A percentile compares a stretch with the other conserved stretches of the same genome.
phyloP scores from a whole-genome alignment of 371 early-diverging fungal species.

The Hamiltosporidium magnivora region DNA sequence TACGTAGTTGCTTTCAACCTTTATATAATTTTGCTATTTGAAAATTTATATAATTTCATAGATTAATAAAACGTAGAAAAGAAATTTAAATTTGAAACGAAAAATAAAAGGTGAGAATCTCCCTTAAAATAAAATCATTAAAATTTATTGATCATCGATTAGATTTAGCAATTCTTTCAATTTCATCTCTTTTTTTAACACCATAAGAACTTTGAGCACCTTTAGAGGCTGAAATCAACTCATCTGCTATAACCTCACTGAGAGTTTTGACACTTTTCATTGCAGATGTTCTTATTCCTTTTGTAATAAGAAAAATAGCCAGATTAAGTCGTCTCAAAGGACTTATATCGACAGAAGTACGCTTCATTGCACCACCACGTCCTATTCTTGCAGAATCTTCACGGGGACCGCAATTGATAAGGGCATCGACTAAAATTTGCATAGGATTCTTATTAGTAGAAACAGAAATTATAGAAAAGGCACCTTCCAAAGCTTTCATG shows the following conservation, averaged over 20 bases:
- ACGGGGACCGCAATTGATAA: slow-evolving; percentile 98
- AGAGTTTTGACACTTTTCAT: slow-evolving; percentile 93
- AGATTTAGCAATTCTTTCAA: slow-evolving; percentile 87
- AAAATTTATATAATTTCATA: too few relatives aligned
- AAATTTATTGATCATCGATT: slow-evolving; percentile 62
- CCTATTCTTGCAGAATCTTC: slow-evolving; percentile 99
- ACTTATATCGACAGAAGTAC: slow-evolving; percentile 99
- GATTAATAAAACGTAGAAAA: too few relatives aligned
- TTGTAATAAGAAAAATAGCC: slow-evolving; percentile 81
- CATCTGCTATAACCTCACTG: slow-evolving; percentile 98
- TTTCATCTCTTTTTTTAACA: slow-evolving; percentile 97
- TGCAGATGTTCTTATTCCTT: slow-evolving; percentile 72
- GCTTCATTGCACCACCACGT: slow-evolving; percentile 94
- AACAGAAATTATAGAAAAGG: slow-evolving; percentile 94
- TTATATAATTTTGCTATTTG: too few relatives aligned
- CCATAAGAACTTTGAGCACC: slow-evolving; percentile 52
- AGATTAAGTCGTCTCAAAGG: slow-evolving; percentile 96
- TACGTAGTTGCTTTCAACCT: too few relatives aligned
- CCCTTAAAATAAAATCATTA: too few relatives aligned
- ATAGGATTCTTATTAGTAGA: slow-evolving; percentile 96
- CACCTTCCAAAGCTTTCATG: slow-evolving; percentile 90
- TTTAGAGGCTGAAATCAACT: slow-evolving; percentile 89
- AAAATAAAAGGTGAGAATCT: too few relatives aligned
- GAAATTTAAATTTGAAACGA: too few relatives aligned
- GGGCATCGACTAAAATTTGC: slow-evolving; percentile 94